Base-by-base conservation (phyloP, 163 green algal genomes). In the Scenedesmus sp. region DNA sequence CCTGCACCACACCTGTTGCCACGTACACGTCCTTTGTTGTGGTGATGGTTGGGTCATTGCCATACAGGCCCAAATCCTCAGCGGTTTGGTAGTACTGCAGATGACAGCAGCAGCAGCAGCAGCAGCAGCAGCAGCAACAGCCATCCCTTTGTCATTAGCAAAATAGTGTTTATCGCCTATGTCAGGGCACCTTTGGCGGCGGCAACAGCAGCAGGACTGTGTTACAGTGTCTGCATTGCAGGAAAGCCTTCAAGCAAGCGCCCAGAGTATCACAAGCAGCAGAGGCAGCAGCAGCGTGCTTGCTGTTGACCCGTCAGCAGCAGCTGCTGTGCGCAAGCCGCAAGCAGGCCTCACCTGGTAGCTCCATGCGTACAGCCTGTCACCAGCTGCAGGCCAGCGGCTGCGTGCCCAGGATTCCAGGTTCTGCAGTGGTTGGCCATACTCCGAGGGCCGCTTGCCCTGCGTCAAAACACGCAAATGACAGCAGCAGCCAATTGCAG, bases 11-110 rank as follows among this genome's bases (percentile, higher is more conserved):
- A 90, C 85, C 85, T 40, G 93, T 95, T 76, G 93, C 92, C 40
- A 95, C 90, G 61, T 94, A 94, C 12, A 81, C 78, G 81, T 91
- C 93, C 83, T 81, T 73, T 84, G 87, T 49, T 87, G 76, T 65
- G 89, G 72, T 90, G 43, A 85, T 26, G 26, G 85, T 90, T 20
- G 94, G 93, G 89, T 96, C 92, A 35, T 24, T 78, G 53, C 93
- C 93, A 84, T 95, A 92, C 87, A 96, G 68, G n/a, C 89, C 90
- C 40, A 96, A 84, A 72, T 94, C 78, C 56, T 96, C 94, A 78
- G 86, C 80, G 5, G 92, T 87, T 53, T 94, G 90, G 56, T 93
- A 93, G 35, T 96, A 83, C 89, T 95, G 93, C 82, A 94, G 22
- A 33, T 3, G 16, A 65, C 80, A 72, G 80, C 46, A 68, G 13